Conservation (phyloP, 176 grass and related monocot species). For the Aegilops umbellulata region DNA sequence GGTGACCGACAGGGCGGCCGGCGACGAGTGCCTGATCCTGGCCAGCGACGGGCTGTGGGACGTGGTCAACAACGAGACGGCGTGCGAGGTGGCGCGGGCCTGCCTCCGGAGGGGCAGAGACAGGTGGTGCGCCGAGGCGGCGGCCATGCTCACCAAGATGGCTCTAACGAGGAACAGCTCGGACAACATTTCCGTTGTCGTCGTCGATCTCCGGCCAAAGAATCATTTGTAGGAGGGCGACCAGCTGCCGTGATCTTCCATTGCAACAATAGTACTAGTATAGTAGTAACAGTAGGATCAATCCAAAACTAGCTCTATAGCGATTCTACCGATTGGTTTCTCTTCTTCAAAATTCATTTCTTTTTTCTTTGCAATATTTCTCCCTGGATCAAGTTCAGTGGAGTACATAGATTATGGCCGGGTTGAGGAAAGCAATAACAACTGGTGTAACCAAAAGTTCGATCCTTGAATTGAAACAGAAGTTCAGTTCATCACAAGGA, state of each 20-base stretch:
- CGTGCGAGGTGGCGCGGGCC: conserved; percentile 61
- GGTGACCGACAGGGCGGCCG: conserved; percentile 44
- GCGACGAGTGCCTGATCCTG: conserved; percentile 84
- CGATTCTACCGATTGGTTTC: neutral
- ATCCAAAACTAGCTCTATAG: neutral
- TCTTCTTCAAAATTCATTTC: neutral
- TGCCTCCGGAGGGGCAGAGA: conserved; percentile 53
- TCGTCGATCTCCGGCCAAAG: conserved; percentile 56
- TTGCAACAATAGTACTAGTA: neutral
- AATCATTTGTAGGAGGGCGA: neutral
- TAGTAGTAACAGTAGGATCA: neutral
- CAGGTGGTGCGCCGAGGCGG: conserved; percentile 67
- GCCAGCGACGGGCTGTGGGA: conserved; percentile 95
- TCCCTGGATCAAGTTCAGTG: conserved; percentile 49
- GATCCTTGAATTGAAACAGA: neutral
- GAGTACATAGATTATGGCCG: conserved; percentile 1
- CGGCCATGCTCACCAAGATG: conserved; percentile 83
- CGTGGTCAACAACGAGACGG: conserved; percentile 78
- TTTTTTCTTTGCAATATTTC: neutral
- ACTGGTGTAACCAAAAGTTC: conserved; percentile 22
- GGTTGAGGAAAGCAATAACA: neutral
- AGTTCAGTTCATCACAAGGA: neutral
- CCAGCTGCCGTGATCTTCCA: neutral
- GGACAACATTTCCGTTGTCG: conserved; percentile 79
- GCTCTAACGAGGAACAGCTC: conserved; percentile 67